Conservation (phyloP, 2,329 filamentous ascomycete genomes). For the Fusarium sp. region DNA sequence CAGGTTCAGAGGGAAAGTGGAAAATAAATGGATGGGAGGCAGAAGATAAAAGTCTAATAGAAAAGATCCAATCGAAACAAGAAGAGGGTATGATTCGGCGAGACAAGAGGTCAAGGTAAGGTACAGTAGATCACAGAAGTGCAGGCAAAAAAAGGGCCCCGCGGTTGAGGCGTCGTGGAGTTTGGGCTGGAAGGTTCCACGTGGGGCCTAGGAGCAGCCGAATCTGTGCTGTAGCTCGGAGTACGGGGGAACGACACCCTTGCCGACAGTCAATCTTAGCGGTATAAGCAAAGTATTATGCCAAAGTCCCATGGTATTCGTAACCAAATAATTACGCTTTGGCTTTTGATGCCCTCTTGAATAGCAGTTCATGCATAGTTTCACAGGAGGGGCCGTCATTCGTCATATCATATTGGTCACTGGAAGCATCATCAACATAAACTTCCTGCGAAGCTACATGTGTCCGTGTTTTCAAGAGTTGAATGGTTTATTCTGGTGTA, state of each 20-base stretch:
- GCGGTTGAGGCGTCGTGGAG: constrained; percentile 36
- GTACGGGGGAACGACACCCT: constrained; percentile 28
- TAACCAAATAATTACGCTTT: too few species aligned
- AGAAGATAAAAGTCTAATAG: not conserved
- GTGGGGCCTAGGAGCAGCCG: constrained; percentile 35
- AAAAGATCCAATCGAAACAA: constrained; percentile 11
- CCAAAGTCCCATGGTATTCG: not conserved
- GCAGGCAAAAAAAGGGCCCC: constrained; percentile 31
- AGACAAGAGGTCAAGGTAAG: constrained; percentile 5
- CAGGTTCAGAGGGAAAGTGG: not conserved
- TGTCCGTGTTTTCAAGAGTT: not conserved
- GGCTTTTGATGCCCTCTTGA: not conserved
- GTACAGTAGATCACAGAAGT: constrained; percentile 12
- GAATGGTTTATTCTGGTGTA: constrained; percentile 6
- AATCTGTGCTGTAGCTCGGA: not conserved
- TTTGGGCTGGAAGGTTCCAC: constrained; percentile 45
- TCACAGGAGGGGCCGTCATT: not conserved
- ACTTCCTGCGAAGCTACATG: not conserved
- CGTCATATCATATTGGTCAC: not conserved
- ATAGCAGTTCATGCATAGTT: not conserved
- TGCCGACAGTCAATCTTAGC: not conserved
- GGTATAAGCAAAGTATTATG: not conserved
- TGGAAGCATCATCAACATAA: too few species aligned
- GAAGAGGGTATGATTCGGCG: not conserved
- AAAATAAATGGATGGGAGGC: not conserved